phyloP scores from a whole-genome alignment of 495 filamentous ascomycete species.

The Poronia punctata region DNA sequence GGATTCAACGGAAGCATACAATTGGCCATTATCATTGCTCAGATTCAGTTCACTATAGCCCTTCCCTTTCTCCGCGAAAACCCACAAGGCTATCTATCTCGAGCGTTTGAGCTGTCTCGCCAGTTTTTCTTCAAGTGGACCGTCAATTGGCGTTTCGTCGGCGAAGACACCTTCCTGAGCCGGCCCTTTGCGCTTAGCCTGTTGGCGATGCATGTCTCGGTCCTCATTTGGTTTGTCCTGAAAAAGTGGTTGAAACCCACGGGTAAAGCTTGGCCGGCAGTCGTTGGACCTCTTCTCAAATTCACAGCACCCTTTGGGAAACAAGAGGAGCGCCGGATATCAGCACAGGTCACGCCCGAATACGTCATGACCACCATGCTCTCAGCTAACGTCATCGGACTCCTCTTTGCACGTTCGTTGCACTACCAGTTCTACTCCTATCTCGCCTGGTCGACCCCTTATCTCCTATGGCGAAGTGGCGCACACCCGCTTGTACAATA shows the following conservation, averaged over 20 bases:
- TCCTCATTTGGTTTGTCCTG: slow-evolving; percentile 55
- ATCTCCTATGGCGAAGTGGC: slow-evolving; percentile 77
- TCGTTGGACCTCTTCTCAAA: slow-evolving; percentile 46
- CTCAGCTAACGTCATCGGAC: slow-evolving; percentile 71
- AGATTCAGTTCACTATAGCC: slow-evolving; percentile 70
- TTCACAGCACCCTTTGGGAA: slow-evolving; percentile 46
- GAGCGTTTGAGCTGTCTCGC: slow-evolving; percentile 84
- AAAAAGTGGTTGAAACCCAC: slow-evolving; percentile 44
- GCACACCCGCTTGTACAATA: slow-evolving; percentile 67
- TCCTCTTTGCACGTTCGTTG: slow-evolving; percentile 83
- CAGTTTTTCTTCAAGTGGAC: slow-evolving; percentile 97
- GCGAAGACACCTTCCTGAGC: slow-evolving; percentile 75
- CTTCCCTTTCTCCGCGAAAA: slow-evolving; percentile 68
- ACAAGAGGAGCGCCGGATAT: slow-evolving; percentile 47
- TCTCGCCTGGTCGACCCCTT: slow-evolving; percentile 86
- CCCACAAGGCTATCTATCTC: slow-evolving; percentile 60
- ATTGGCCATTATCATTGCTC: slow-evolving; percentile 61
- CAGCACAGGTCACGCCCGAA: slow-evolving; percentile 55
- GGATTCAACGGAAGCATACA: slow-evolving; percentile 55
- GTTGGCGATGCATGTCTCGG: slow-evolving; percentile 57
- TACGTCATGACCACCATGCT: slow-evolving; percentile 77
- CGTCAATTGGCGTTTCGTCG: slow-evolving; percentile 93
- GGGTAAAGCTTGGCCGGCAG: slow-evolving; percentile 35
- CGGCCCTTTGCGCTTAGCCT: slow-evolving; percentile 61
- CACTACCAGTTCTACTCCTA: slow-evolving; percentile 98